Base-by-base conservation (phyloP, 2,329 filamentous ascomycete species). In the Kalmusia sp. region DNA sequence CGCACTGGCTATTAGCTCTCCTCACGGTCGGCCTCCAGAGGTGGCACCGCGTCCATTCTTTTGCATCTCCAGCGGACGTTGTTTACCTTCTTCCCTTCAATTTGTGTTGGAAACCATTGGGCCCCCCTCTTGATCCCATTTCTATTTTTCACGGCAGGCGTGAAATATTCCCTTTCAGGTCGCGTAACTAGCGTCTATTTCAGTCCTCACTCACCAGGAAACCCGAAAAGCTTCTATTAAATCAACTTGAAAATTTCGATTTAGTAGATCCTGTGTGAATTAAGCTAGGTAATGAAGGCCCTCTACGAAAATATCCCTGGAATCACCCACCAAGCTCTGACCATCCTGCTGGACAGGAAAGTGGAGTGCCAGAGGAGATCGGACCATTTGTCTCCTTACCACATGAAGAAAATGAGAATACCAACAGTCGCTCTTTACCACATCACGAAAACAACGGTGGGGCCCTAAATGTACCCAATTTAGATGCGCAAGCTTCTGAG, bases 241-340 rank as follows among this genome's bases (percentile, higher is more conserved):
- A 34, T 34, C 14, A 34, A 4, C 14, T 6, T 15, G 31, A 28
- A 30, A 9, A 30, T 31, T 39, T 46, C 24, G 7, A n/a, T 39
- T 45, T 45, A 19, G 33, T 51, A 30, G 49, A 51, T 38, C 49
- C 40, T 46, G 31, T 21, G 21, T 51, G 49, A 40, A 19, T 51
- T 46, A 30, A 51, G 7, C n/a, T 25, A 6, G 49, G 49, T 1
- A 46, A 45, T 45, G 49, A 40, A 45, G 49, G 49, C 40, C 49
- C 49, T 19, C 33, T 51, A n/a, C 49, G 40, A 14, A 30, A 51
- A 46, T 30, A 45, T 51, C 24, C 2, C 28, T 51, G 39, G 39
- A 27, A 24, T n/a, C 12, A 6, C 19, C n/a, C 49, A 28, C 7
- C 39, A 39, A 21, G 30, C 31, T 38, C 30, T 15, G 21, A 45